Percentiles rank a stretch among this genome's conserved stretches.
Evolutionary conservation across 495 filamentous ascomycete species (phyloP).

Genomic region (Penicilliopsis zonata): DNA sequence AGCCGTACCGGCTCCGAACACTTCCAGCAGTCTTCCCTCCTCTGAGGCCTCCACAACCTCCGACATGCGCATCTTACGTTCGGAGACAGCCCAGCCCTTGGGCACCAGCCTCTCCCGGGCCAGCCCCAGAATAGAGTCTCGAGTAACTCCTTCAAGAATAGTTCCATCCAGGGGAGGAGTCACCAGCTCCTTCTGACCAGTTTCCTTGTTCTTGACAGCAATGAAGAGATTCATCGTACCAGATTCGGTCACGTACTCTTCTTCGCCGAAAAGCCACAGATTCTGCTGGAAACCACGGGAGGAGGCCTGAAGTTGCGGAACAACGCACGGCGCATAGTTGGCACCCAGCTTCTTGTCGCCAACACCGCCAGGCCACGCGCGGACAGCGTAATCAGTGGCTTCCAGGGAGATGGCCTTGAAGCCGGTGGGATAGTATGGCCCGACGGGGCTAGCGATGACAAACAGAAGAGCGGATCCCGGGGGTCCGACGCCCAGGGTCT

Average conservation of each 20-base stretch:
- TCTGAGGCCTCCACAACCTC: slow-evolving; percentile 67
- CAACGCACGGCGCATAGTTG: slow-evolving; percentile 94
- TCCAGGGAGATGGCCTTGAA: slow-evolving; percentile 94
- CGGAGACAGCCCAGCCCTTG: slow-evolving; percentile 79
- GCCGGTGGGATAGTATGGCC: slow-evolving; percentile 94
- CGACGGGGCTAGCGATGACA: slow-evolving; percentile 92
- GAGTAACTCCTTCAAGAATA: slow-evolving; percentile 89
- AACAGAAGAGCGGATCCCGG: slow-evolving; percentile 86
- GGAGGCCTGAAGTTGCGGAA: slow-evolving; percentile 85
- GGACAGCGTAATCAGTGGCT: slow-evolving; percentile 87
- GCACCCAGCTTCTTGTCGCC: slow-evolving; percentile 96
- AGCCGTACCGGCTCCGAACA: slow-evolving; percentile 88
- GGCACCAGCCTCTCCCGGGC: slow-evolving; percentile 69
- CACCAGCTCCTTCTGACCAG: slow-evolving; percentile 77
- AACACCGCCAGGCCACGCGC: slow-evolving; percentile 94
- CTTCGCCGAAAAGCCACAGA: slow-evolving; percentile 89
- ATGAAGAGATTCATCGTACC: slow-evolving; percentile 98
- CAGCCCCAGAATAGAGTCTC: slow-evolving; percentile 74
- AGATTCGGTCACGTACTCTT: slow-evolving; percentile 91
- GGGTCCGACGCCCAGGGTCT: slow-evolving; percentile 79
- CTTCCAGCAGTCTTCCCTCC: slow-evolving; percentile 81
- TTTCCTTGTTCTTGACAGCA: slow-evolving; percentile 65
- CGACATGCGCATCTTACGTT: slow-evolving; percentile 81
- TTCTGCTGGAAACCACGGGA: slow-evolving; percentile 93
- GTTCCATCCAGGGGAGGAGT: slow-evolving; percentile 93